These are phyloP conservation scores for Camelina sativa DNA, from an alignment of 345 rosid genomes.

Conservation along the genomic window DNA sequence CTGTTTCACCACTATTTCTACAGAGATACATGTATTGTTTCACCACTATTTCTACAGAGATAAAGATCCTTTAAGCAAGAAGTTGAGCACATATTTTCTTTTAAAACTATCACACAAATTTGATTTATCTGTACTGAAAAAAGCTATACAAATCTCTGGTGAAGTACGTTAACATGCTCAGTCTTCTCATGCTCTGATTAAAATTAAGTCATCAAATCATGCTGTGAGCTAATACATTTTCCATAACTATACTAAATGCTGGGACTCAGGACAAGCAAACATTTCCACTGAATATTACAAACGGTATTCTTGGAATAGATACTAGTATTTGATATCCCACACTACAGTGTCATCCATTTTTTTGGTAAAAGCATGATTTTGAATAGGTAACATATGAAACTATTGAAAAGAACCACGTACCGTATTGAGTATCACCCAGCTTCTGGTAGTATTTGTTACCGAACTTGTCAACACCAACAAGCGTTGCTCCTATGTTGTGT, in stretches of 20 bases:
- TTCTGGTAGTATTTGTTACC: slow-evolving; percentile 94
- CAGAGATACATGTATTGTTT: too few relatives aligned
- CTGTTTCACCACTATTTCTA: neutral
- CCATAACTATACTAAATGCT: slow-evolving; percentile 14
- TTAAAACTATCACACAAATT: neutral
- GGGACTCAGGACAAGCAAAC: neutral
- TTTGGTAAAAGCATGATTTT: slow-evolving; percentile 3
- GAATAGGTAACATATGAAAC: neutral
- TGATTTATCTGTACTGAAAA: slow-evolving; percentile 12
- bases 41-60: neutral
- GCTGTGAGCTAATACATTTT: neutral
- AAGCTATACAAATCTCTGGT: slow-evolving; percentile 14
- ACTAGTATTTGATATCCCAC: slow-evolving; percentile 10
- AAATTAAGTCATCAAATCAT: neutral
- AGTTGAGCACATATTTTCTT: neutral
- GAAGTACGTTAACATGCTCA: neutral
- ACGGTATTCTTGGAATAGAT: neutral
- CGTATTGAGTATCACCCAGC: slow-evolving; percentile 67
- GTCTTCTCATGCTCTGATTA: neutral
- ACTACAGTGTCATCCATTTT: neutral
- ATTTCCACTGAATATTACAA: neutral
- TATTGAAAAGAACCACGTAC: slow-evolving; percentile 48
- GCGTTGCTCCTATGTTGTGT: slow-evolving; percentile 84
- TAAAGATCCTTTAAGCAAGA: slow-evolving; percentile 6
- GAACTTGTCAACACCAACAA: slow-evolving; percentile 85